Evolutionary conservation across 2,329 filamentous ascomycete species (phyloP), one percentile per base, ranked within the genome.

Genomic region (Orbilia quercus): DNA sequence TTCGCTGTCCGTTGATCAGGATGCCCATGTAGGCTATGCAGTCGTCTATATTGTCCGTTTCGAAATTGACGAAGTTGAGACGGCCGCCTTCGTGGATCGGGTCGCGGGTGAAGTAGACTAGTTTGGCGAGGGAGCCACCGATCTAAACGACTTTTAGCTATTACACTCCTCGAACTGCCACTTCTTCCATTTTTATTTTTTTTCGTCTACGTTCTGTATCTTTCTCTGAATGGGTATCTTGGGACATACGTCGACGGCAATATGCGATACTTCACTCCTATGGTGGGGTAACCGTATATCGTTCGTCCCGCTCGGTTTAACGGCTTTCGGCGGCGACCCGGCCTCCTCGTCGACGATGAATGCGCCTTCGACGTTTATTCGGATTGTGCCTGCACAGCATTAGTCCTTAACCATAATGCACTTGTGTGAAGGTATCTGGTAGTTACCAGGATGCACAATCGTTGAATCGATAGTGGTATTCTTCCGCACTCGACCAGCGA

Each of bases 241-340:
- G 18, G 31, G 48, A 75, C 90, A 82, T 85, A 96, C 92, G 85
- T 99, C 95, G 73, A 97, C 90, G 59, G 95, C 95, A 77, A 99
- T 91, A 83, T 99, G 95, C 83, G 92, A 97, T 77, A 99, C 94
- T 7, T 96, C 89, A 9, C 91, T 90, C 11, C 91, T 96, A 82
- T 99, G 95, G 81, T 98, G 95, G 25, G 95, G 95, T 71, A 99
- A 84, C n/a, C 95, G 86, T 78, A 99, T 99, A 80, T 97, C 95
- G 79, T 91, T 92, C 66, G 91, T 92, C 80, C 96, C 91, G 57
- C 80, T 80, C 16, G 59, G 38, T 47, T 73, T 73, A 9, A 65
- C 18, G 6, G 60, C 60, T 18, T 83, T 78, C 66, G 76, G 77
- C 69, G 55, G 79, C 76, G 62, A 79, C 77, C 34, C 81, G 53